Conservation (phyloP, 78 protist species). For the Mantamonas sphyraenae region DNA sequence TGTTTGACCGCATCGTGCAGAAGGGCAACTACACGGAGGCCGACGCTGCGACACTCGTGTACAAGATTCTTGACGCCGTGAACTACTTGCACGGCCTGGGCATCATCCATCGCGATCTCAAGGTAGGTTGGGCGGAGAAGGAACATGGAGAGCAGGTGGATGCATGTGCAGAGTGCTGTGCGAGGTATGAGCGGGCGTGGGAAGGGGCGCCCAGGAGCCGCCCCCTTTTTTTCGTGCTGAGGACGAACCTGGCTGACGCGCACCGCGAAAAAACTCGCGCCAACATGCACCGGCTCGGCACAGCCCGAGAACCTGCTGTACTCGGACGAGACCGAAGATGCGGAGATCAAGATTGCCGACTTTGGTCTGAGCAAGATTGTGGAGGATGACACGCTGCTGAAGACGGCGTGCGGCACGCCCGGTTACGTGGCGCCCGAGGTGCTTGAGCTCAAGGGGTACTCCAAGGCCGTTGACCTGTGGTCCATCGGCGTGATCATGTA, state of each 20-base stretch:
- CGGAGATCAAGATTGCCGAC: conserved; percentile 66
- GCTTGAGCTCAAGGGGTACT: conserved; percentile 11
- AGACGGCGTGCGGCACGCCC: conserved; percentile 82
- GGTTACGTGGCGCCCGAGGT: conserved; percentile 48
- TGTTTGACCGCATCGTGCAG: conserved; percentile 76
- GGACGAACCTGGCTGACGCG: too few species aligned
- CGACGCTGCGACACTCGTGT: conserved; percentile 58
- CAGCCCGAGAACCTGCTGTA: conserved; percentile 66
- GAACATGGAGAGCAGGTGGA: not conserved
- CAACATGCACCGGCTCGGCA: too few species aligned
- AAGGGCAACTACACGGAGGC: conserved; percentile 70
- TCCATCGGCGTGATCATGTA: conserved; percentile 35
- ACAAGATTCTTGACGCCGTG: conserved; percentile 62
- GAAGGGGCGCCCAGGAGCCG: too few species aligned
- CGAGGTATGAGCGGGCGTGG: too few species aligned
- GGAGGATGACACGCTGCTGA: conserved; percentile 38
- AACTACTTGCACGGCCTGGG: conserved; percentile 72
- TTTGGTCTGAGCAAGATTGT: conserved; percentile 70
- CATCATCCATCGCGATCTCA: conserved; percentile 79
- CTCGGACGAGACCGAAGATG: conserved; percentile 13
- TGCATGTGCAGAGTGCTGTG: too few species aligned
- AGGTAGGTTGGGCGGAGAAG: conserved; percentile 4
- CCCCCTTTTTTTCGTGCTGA: too few species aligned
- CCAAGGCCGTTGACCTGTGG: conserved; percentile 25
- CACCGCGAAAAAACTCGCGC: too few species aligned